Percentiles rank a stretch among this genome's conserved stretches.
phyloP scores from a whole-genome alignment of 208 protist species.

The Phytomonas sp. region DNA sequence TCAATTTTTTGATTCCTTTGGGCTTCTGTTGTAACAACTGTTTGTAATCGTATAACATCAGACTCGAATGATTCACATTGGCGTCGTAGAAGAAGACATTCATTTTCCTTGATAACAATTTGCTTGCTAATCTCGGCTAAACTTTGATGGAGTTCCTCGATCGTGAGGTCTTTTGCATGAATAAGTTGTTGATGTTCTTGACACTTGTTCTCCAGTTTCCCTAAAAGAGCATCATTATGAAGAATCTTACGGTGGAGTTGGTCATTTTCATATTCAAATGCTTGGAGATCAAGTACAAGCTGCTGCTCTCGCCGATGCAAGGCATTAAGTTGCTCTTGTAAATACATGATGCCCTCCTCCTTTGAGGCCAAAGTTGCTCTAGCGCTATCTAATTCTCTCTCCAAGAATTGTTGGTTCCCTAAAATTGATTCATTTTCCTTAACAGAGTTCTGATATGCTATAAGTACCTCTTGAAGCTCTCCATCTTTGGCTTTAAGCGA shows the following conservation, averaged over 20 bases:
- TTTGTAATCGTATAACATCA: constrained; percentile 38
- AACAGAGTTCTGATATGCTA: constrained; percentile 61
- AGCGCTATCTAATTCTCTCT: constrained; percentile 60
- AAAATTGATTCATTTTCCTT: constrained; percentile 47
- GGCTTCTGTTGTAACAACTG: constrained; percentile 23
- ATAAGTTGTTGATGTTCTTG: constrained; percentile 45
- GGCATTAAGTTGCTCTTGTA: constrained; percentile 64
- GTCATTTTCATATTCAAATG: constrained; percentile 73
- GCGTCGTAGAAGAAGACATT: constrained; percentile 55
- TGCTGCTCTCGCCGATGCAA: constrained; percentile 76
- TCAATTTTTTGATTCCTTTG: constrained; percentile 40
- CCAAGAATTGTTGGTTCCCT: constrained; percentile 47
- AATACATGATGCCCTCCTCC: constrained; percentile 56
- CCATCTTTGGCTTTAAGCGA: constrained; percentile 64
- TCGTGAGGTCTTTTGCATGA: constrained; percentile 36
- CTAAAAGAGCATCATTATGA: constrained; percentile 27
- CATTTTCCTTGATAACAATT: constrained; percentile 69
- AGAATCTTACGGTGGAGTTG: constrained; percentile 61
- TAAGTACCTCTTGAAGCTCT: constrained; percentile 64
- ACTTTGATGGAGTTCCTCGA: constrained; percentile 75
- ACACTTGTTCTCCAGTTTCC: constrained; percentile 34
- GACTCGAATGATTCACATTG: constrained; percentile 42
- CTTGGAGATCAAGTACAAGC: constrained; percentile 64
- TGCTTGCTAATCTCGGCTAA: constrained; percentile 76
- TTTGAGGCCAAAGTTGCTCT: constrained; percentile 59